Evolutionary conservation across 2,329 filamentous ascomycete genomes (phyloP), one percentile per base, ranked within the genome.

Genomic region (Monosporascus cannonballus): DNA sequence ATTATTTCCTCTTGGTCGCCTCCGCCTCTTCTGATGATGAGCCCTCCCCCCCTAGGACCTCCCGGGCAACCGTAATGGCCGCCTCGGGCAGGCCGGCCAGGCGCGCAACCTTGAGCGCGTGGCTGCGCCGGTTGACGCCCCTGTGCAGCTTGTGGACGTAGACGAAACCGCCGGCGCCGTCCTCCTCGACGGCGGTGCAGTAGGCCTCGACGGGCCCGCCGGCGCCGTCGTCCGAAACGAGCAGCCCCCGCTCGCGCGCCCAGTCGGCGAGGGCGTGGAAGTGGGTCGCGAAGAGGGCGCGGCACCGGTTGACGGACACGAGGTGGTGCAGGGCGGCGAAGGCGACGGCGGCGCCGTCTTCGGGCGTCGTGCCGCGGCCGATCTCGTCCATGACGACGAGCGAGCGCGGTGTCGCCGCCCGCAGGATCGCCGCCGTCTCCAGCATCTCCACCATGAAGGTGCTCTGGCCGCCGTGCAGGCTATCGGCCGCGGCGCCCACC

Each of bases 391-490:
- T 97, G 69, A 99, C 93, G 55, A 94, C 93, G 63, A 99, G 95
- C 0, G 88, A 94, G 24, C 86, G 80, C 1, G 84, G 73, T 1
- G 93, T 97, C 0, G 94, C 93, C 59, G 89, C 80, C 55, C 87
- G 89, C 50, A 99, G 78, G 50, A 99, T 99, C 25, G 87, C 80
- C 2, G 93, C 92, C 20, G 94, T 96, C 72, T 99, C 94, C 2
- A 96, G 80, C 94, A 99, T 99, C 73, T 99, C 94, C 1, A 97
- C 90, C 94, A 99, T 97, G 71, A 99, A 99, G 0, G 95, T 99
- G 50, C 90, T 96, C 70, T 97, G 92, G 73, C 96, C 89, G 49
- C 85, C 83, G 73, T 89, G 96, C n/a, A 99, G 77, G 67, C 96
- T 93, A 69, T 99, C 95, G 2, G 93, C 94, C 1, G 91, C 94